Evolutionary conservation across 805 yeast genomes (phyloP).

Genomic region (Yarrowia osloensis): DNA sequence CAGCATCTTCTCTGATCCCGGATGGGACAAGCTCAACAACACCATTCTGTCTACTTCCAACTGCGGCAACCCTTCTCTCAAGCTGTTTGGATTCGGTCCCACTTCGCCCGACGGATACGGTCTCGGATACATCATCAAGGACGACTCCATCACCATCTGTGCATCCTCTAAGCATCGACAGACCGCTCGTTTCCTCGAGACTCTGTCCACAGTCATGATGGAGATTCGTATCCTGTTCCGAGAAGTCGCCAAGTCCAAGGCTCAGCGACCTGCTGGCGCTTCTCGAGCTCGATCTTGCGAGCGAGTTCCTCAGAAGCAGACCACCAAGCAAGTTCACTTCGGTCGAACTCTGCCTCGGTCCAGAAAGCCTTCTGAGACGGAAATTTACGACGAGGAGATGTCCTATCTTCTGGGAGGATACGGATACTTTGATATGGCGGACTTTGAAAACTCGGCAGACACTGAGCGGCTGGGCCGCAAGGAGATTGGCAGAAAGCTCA

Average conservation of each 20-base stretch:
- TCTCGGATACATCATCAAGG: conserved; percentile 85
- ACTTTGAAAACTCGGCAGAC: conserved; percentile 56
- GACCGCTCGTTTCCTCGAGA: conserved; percentile 72
- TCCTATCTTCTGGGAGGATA: conserved; percentile 70
- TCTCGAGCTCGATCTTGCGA: conserved; percentile 36
- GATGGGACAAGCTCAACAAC: conserved; percentile 84
- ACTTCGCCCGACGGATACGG: conserved; percentile 89
- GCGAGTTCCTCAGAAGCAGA: conserved; percentile 17
- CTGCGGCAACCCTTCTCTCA: conserved; percentile 89
- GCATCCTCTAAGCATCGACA: conserved; percentile 88
- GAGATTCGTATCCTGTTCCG: conserved; percentile 56
- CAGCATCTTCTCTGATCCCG: conserved; percentile 74
- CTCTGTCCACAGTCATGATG: conserved; percentile 60
- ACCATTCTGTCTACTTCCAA: conserved; percentile 81
- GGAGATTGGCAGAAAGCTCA: conserved; percentile 65
- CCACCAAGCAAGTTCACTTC: conserved; percentile 20
- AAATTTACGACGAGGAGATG: conserved; percentile 39
- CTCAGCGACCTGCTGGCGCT: conserved; percentile 31
- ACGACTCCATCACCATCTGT: conserved; percentile 74
- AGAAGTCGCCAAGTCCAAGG: conserved; percentile 32
- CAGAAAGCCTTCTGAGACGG: conserved; percentile 23
- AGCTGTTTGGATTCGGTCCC: conserved; percentile 89
- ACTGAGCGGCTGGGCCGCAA: conserved; percentile 47
- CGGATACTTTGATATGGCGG: conserved; percentile 78
- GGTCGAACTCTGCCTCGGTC: conserved; percentile 29